Base-by-base conservation (phyloP, 352 stramenopile genomes). In the Blastocystis hominis region DNA sequence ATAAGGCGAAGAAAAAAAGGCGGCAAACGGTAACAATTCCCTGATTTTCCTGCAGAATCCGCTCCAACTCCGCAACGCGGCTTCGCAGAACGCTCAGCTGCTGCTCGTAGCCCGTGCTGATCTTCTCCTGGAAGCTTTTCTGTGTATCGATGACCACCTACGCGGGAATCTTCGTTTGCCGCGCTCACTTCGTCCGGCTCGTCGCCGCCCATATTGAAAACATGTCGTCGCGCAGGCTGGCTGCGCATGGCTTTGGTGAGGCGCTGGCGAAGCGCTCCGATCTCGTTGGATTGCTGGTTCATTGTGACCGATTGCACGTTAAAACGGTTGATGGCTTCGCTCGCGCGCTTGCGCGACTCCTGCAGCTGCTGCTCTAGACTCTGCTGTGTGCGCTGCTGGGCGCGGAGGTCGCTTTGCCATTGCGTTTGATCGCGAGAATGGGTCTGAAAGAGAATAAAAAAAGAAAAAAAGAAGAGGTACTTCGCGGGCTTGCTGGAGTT, bases 231-330 rank as follows among this genome's bases (percentile, higher is more conserved):
- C 7, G 30, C 20, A 13, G 72, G 50, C 50, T 84, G 72, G 17
- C 42, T 84, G 6, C 34, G 42, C 54, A 84, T 56, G 17, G 53
- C 2, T 34, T 24, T 9, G 3, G 53, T 24, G 13, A 84, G 56
- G 13, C 54, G 50, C 15, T 34, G 42, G 13, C 72, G 72, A 30
- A 84, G 72, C 3, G 40, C 34, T 3, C 44, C 36, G 30, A 66
- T 84, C 56, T 84, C 72, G 72, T 84, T 84, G 20, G n/a, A 36
- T 40, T 84, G 72, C 53, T 84, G 72, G 34, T 84, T 84, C 72
- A 84, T 1, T 20, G 53, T 84, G 3, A 84, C 72, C 24, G 72
- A 66, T 34, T 84, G 72, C 17, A 84, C 20, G 34, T 84, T 84
- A 53, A 66, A 84, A 54, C 36, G 36, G 55, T 84, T 84, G 46